Percentiles rank a stretch among this genome's conserved stretches.
Evolutionary conservation across 163 green algal species (phyloP).

Genomic region (Scenedesmus sp.): DNA sequence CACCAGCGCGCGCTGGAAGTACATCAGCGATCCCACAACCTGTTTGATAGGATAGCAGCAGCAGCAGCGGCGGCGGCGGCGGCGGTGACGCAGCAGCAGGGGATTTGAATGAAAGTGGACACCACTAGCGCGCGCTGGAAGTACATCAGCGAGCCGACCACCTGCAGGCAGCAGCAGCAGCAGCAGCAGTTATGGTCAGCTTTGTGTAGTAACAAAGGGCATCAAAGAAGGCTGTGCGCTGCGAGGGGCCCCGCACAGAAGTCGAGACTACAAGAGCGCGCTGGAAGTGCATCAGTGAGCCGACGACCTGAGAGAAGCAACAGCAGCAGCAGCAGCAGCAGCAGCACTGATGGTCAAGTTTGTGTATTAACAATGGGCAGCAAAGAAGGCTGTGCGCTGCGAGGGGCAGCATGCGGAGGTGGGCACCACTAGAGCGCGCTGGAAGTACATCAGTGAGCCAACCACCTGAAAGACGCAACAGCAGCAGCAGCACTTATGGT

Average conservation of each 20-base stretch:
- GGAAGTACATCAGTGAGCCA: conserved; percentile 74
- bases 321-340: not conserved
- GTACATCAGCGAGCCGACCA: conserved; percentile 68
- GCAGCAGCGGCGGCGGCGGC: not conserved
- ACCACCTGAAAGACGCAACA: not conserved
- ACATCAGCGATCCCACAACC: conserved; percentile 66
- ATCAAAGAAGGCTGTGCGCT: conserved; percentile 76
- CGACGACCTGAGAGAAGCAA: conserved; percentile 31
- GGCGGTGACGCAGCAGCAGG: not conserved
- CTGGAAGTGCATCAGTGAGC: conserved; percentile 75
- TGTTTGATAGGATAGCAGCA: not conserved
- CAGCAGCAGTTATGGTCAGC: not conserved
- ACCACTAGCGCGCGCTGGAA: conserved; percentile 69
- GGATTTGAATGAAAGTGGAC: not conserved
- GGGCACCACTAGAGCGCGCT: conserved; percentile 63
- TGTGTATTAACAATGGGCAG: conserved; percentile 42
- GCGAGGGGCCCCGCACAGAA: not conserved
- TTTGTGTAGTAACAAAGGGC: conserved; percentile 47
- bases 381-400: not conserved
- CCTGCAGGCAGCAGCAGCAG: not conserved
- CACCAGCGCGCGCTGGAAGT: conserved; percentile 70
- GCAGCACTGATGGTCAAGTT: not conserved
- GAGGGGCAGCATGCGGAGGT: not conserved
- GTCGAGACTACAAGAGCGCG: conserved; percentile 59
- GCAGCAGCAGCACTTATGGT: not conserved